Conservation (phyloP, 2,329 filamentous ascomycete species). For the Aurifilum marmelostoma region DNA sequence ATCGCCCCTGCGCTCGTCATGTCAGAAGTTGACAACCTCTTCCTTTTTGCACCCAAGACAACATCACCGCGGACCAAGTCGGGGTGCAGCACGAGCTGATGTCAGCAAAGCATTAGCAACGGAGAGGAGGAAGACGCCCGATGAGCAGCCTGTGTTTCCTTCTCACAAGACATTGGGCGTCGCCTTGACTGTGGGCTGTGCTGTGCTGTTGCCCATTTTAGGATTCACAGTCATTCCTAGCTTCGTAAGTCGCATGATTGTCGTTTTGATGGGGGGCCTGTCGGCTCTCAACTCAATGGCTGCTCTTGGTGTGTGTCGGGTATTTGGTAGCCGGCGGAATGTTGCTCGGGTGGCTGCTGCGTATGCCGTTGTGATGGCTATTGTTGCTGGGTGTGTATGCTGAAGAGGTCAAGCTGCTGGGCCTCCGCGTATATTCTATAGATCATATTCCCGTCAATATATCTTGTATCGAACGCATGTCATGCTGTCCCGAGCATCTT, state of each 20-base stretch:
- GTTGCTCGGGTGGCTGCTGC: conserved; percentile 7
- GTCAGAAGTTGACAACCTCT: background rate
- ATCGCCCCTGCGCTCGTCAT: background rate
- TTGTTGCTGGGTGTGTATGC: conserved; percentile 11
- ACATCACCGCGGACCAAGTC: background rate
- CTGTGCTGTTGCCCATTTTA: conserved; percentile 60
- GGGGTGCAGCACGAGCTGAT: background rate
- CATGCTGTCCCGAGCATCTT: background rate
- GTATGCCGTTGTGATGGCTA: conserved; percentile 21
- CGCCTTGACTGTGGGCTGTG: conserved; percentile 51
- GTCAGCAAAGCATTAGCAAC: background rate
- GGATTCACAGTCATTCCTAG: conserved; percentile 61
- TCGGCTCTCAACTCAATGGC: conserved; percentile 8
- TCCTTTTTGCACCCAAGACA: background rate
- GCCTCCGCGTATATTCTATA: background rate
- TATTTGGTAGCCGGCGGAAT: background rate
- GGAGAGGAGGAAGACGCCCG: background rate
- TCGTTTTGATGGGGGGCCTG: conserved; percentile 57
- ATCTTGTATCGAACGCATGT: background rate
- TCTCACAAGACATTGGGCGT: conserved; percentile 32
- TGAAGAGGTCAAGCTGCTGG: background rate
- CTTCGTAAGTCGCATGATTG: conserved; percentile 60
- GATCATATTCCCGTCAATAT: background rate
- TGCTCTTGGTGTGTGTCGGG: background rate
- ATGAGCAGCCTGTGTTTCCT: background rate